These are phyloP conservation scores for Fragilaria radians DNA, from an alignment of 108 stramenopile species.

Conservation along the genomic window DNA sequence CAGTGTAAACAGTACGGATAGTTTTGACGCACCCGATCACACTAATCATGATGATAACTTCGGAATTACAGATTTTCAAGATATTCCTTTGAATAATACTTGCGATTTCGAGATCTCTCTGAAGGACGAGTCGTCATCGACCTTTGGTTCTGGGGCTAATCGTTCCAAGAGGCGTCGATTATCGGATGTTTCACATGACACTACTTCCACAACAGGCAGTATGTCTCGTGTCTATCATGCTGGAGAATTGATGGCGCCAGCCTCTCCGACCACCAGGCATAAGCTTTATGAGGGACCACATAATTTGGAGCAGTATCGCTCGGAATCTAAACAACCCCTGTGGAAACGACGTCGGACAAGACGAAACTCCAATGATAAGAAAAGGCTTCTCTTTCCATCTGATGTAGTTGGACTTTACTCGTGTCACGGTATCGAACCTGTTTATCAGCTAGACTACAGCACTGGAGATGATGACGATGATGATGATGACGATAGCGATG, in stretches of 20 bases:
- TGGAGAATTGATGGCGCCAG: neutral
- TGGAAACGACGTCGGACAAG: slow-evolving; percentile 35
- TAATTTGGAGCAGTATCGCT: neutral
- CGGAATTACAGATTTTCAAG: no score
- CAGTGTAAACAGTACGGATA: neutral
- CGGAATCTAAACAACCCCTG: slow-evolving; percentile 9
- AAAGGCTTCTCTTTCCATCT: slow-evolving; percentile 58
- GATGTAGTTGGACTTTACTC: slow-evolving; percentile 80
- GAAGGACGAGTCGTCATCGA: neutral
- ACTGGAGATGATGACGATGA: slow-evolving; percentile 37
- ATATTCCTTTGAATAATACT: no score
- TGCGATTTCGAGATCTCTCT: neutral
- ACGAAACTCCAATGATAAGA: slow-evolving; percentile 30
- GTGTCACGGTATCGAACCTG: slow-evolving; percentile 96
- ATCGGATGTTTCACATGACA: neutral
- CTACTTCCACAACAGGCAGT: neutral
- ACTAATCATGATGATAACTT: no score
- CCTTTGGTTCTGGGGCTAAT: neutral
- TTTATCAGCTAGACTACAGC: slow-evolving; percentile 52
- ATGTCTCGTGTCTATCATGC: neutral
- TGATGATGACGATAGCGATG: slow-evolving; percentile 7
- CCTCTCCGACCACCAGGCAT: slow-evolving; percentile 4
- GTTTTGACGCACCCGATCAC: neutral
- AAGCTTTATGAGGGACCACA: slow-evolving; percentile 5
- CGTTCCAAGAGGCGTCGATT: slow-evolving; percentile 1